phyloP scores from a whole-genome alignment of 2,329 filamentous ascomycete genomes.

The Trichoderma oligosporum region DNA sequence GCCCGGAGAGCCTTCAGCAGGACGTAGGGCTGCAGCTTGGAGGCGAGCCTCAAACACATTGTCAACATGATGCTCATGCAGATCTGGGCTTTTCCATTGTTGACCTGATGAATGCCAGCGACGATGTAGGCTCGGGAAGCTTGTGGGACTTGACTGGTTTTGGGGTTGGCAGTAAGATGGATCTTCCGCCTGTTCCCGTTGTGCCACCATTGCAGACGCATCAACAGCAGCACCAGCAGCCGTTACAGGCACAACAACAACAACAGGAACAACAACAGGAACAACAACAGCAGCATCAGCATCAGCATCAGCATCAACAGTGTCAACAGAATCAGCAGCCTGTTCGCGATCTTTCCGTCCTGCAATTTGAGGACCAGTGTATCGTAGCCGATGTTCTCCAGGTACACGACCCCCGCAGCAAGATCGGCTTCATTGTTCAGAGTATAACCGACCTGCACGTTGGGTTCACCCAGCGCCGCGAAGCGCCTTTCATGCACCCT shows the following conservation, averaged over 20 bases:
- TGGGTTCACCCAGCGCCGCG: slow-evolving; percentile 35
- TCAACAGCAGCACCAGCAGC: slow-evolving; percentile 18
- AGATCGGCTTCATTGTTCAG: slow-evolving; percentile 36
- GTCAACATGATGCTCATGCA: slow-evolving; percentile 10
- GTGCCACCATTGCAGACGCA: slow-evolving; percentile 21
- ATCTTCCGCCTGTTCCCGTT: slow-evolving; percentile 30
- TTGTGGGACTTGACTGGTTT: slow-evolving; percentile 19
- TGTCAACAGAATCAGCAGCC: slow-evolving; percentile 21
- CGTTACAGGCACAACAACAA: slow-evolving; percentile 6
- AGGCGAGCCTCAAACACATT: slow-evolving; percentile 15
- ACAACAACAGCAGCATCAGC: slow-evolving; percentile 7
- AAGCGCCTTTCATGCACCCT: slow-evolving; percentile 42
- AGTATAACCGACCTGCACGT: slow-evolving; percentile 33
- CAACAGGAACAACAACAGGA: slow-evolving; percentile 19
- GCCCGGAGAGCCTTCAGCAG: slow-evolving; percentile 31
- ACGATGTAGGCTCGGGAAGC: background rate
- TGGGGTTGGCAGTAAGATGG: slow-evolving; percentile 29
- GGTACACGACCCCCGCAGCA: slow-evolving; percentile 36
- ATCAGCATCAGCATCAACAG: slow-evolving; percentile 15
- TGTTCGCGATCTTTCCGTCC: slow-evolving; percentile 31
- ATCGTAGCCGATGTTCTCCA: slow-evolving; percentile 32
- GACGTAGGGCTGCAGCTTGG: slow-evolving; percentile 26
- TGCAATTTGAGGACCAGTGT: slow-evolving; percentile 22
- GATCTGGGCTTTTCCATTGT: slow-evolving; percentile 36
- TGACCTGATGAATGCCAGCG: slow-evolving; percentile 29